These are phyloP conservation scores for Wickerhamomyces bisporus DNA, from an alignment of 805 yeast genomes.

Conservation along the genomic window DNA sequence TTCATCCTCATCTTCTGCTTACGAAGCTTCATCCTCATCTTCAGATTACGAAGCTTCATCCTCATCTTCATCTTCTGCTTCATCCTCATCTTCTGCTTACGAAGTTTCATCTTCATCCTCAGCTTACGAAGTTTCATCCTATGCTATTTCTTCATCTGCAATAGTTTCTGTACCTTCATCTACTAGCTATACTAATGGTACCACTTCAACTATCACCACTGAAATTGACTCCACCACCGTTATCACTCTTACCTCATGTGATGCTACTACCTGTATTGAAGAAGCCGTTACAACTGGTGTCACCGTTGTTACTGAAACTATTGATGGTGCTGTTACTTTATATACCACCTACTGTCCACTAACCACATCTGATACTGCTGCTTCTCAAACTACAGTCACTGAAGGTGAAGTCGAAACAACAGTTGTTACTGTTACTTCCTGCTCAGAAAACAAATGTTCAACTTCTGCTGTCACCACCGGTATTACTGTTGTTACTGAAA, in stretches of 20 bases:
- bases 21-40: constrained; percentile 2
- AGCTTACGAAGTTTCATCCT: neutral
- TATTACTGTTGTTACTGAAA: constrained; percentile 18
- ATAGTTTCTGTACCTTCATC: constrained; percentile 4
- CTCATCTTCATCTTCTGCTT: constrained; percentile 4
- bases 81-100: constrained; percentile 7
- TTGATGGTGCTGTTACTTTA: constrained; percentile 12
- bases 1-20: constrained; percentile 14
- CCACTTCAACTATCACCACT: constrained; percentile 14
- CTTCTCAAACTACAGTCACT: constrained; percentile 3
- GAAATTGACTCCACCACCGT: constrained; percentile 22
- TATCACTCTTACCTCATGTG: constrained; percentile 25
- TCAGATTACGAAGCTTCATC: too few relatives aligned
- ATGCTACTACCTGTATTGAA: constrained; percentile 11
- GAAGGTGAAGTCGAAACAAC: constrained; percentile 15
- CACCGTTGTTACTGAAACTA: constrained; percentile 27
- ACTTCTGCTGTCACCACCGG: constrained; percentile 16
- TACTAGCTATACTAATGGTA: constrained; percentile 1
- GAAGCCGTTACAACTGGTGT: constrained; percentile 24
- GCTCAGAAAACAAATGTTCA: constrained; percentile 1
- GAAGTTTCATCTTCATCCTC: constrained; percentile 3
- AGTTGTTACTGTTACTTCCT: constrained; percentile 19
- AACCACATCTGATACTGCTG: too few relatives aligned
- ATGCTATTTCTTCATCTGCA: constrained; percentile 12
- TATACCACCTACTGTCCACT: constrained; percentile 23